Percentiles rank a stretch among this genome's conserved stretches.
phyloP scores from a whole-genome alignment of 2,329 filamentous ascomycete genomes.

The Aspergillus vadensis region DNA sequence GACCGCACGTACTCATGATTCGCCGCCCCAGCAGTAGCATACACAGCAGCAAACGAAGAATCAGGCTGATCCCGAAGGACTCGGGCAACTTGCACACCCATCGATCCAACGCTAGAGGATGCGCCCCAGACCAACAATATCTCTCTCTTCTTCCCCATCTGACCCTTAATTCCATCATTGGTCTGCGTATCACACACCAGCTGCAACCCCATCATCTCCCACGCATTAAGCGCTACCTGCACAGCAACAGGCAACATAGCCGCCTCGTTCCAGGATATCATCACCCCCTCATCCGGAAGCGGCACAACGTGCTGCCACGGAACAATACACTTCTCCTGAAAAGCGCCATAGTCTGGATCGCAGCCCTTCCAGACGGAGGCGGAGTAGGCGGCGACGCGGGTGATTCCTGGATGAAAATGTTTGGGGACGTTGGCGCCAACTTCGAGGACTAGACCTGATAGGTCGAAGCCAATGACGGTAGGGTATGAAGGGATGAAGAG shows the following conservation, averaged over 20 bases:
- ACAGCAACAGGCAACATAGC: conserved; percentile 46
- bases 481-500: conserved; percentile 47
- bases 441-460: conserved; percentile 48
- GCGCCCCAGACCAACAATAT: conserved; percentile 50
- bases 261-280: conserved; percentile 45
- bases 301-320: conserved; percentile 45
- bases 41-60: conserved; percentile 44
- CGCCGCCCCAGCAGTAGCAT: conserved; percentile 42
- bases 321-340: conserved; percentile 49
- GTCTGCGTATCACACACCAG: conserved; percentile 16
- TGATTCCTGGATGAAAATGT: conserved; percentile 37
- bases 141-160: conserved; percentile 26
- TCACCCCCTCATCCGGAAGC: conserved; percentile 29
- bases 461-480: conserved; percentile 42
- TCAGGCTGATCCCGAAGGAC: conserved; percentile 37
- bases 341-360: conserved; percentile 51
- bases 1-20: conserved; percentile 39
- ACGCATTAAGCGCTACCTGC: conserved; percentile 42
- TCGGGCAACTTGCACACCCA: conserved; percentile 47
- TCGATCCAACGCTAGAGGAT: conserved; percentile 49
- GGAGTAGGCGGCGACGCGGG: conserved; percentile 45
- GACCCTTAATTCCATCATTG: background rate
- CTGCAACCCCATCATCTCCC: conserved; percentile 40
- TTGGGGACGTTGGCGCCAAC: conserved; percentile 44
- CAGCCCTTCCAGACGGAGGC: conserved; percentile 47